Conservation (phyloP, 2,329 filamentous ascomycete genomes). For the Cordyceps farinosa region DNA sequence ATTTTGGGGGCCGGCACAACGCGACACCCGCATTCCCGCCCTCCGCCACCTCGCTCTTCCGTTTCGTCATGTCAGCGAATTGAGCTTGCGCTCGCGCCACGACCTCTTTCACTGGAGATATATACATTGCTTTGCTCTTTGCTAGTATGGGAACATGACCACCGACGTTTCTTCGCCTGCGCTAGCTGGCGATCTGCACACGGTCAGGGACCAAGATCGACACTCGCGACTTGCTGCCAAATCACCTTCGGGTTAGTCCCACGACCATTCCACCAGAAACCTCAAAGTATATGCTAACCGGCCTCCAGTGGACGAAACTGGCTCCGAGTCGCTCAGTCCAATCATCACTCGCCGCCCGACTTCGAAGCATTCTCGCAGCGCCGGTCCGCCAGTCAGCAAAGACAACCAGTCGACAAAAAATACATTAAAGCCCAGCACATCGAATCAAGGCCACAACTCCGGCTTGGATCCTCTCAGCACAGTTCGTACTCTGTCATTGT, state of each 20-base stretch:
- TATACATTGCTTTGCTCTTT: not conserved
- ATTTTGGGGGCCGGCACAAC: not conserved
- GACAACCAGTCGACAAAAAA: slow-evolving; percentile 29
- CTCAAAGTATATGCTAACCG: not conserved
- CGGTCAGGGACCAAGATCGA: slow-evolving; percentile 9
- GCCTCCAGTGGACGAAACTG: not conserved
- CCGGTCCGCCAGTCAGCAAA: slow-evolving; percentile 21
- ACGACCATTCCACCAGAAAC: not conserved
- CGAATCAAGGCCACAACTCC: slow-evolving; percentile 25
- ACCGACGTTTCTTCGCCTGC: slow-evolving; percentile 13
- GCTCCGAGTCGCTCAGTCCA: slow-evolving; percentile 3
- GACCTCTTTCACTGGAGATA: not conserved
- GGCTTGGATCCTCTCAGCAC: slow-evolving; percentile 39
- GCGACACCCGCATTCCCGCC: slow-evolving; percentile 1
- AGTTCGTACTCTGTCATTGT: slow-evolving; percentile 22
- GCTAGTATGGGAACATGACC: slow-evolving; percentile 17
- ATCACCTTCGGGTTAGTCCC: slow-evolving; percentile 6
- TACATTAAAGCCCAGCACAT: slow-evolving; percentile 26
- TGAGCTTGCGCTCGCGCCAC: not conserved
- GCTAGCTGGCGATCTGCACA: slow-evolving; percentile 8
- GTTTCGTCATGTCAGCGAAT: not conserved
- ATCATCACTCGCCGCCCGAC: slow-evolving; percentile 10
- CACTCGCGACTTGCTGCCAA: not conserved
- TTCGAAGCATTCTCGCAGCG: slow-evolving; percentile 14
- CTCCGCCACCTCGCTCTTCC: not conserved